These are phyloP conservation scores for Croton laevigatus DNA, from an alignment of 441 rosid genomes.

Conservation along the genomic window DNA sequence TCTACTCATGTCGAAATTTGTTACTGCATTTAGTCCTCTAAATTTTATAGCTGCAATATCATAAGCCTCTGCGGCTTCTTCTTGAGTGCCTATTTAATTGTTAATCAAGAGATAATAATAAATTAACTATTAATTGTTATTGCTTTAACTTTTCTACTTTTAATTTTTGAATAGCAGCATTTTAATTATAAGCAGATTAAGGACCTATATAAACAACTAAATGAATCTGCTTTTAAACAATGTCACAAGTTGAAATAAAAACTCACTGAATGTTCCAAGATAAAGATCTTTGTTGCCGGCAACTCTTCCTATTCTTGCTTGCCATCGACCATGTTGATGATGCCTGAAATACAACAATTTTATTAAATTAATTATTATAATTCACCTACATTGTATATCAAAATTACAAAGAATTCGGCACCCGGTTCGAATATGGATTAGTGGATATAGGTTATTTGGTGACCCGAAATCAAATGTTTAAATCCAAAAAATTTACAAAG, in stretches of 20 bases:
- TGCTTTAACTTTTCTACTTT: too few species aligned
- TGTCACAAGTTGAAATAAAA: background rate
- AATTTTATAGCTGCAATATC: slow-evolving; percentile 95
- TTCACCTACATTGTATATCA: background rate
- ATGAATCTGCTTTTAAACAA: too few species aligned
- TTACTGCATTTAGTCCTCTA: slow-evolving; percentile 80
- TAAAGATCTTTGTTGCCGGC: slow-evolving; percentile 99
- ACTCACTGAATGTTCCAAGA: slow-evolving; percentile 96
- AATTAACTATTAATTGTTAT: too few species aligned
- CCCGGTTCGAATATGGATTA: too few species aligned
- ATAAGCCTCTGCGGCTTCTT: slow-evolving; percentile 95
- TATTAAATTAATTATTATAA: background rate
- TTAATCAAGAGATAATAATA: background rate
- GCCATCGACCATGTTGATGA: slow-evolving; percentile 99
- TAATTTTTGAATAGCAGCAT: too few species aligned
- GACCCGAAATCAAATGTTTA: background rate
- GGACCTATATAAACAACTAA: too few species aligned
- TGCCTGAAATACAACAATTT: slow-evolving; percentile 42
- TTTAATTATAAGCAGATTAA: too few species aligned
- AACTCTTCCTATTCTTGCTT: slow-evolving; percentile 94
- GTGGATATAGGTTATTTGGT: too few species aligned
- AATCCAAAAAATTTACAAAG: background rate
- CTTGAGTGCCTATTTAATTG: slow-evolving; percentile 68
- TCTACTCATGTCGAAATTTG: slow-evolving; percentile 88
- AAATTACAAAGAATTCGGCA: background rate